Evolutionary conservation across 2,329 filamentous ascomycete species (phyloP), one percentile per base, ranked within the genome.

Genomic region (Emergomyces africanus): DNA sequence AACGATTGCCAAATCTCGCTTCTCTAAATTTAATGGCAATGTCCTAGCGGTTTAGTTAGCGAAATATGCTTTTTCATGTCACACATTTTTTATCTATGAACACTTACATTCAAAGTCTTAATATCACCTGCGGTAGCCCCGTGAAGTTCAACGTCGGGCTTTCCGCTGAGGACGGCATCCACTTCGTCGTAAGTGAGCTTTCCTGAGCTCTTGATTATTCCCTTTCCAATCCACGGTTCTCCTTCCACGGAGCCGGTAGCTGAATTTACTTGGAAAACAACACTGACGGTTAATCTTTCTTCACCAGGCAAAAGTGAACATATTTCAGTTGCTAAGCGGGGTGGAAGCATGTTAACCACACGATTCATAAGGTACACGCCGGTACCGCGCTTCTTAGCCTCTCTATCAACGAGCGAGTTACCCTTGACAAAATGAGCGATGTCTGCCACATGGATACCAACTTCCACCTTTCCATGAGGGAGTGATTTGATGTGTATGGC

Each of bases 381-480:
- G 60, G 91, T 97, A 62, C 92, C 92, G 65, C 94, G 89, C 81
- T 97, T 99, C 83, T 94, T 96, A 12, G 94, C 94, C 75, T 99
- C 94, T 53, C 94, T 87, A 69, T 99, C 94, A 56, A 97, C 91
- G 51, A 97, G 83, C 18, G 91, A 96, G 78, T 95, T 95, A 54
- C 87, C 81, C 81, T 97, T 97, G 72, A 99, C 89, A 71, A 99
- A 99, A 76, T 99, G 90, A 62, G 94, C 87, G 65, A 97, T 87
- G 73, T 99, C 94, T 37, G 92, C 85, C 69, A 99, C 89, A 75
- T 99, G 94, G 60, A 97, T 84, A 76, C 91, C 94, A 66, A 99
- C 88, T 72, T 99, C 92, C 63, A 96, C 85, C 73, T 89, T 88
- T 69, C 89, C 90, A 73, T 96, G 88, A 15, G 83, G 78, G 59